phyloP scores from a whole-genome alignment of 306 rosid species.

The Quercus gilva region DNA sequence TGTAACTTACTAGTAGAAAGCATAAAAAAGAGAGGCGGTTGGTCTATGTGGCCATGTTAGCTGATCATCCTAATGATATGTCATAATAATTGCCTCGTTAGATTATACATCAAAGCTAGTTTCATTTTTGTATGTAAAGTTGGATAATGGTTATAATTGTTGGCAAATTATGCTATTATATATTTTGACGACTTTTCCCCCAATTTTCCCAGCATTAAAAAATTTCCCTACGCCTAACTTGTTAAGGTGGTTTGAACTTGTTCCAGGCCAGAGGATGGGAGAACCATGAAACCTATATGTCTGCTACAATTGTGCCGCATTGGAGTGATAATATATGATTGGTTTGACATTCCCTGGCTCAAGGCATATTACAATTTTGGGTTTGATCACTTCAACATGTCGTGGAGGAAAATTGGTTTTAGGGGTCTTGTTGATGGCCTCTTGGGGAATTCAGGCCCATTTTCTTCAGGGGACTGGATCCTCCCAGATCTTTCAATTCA shows the following conservation, averaged over 20 bases:
- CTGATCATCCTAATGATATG: not conserved
- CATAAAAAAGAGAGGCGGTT: not conserved
- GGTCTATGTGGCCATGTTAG: not conserved
- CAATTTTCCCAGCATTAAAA: constrained; percentile 4
- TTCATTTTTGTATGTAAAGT: not conserved
- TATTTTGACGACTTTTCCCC: not conserved
- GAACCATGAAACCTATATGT: constrained; percentile 64
- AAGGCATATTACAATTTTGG: constrained; percentile 91
- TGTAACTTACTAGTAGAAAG: too few species aligned
- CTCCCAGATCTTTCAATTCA: constrained; percentile 97
- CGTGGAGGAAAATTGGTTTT: constrained; percentile 78
- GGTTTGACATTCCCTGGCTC: constrained; percentile 85
- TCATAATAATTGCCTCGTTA: not conserved
- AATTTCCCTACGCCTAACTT: constrained; percentile 18
- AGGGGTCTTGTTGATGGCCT: constrained; percentile 80
- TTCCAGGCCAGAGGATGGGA: constrained; percentile 89
- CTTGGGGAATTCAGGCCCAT: constrained; percentile 81
- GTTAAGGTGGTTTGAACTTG: constrained; percentile 19
- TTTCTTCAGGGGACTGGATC: constrained; percentile 94
- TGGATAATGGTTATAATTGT: not conserved
- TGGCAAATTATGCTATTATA: not conserved
- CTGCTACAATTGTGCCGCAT: constrained; percentile 84
- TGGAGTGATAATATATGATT: constrained; percentile 85
- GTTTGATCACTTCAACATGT: constrained; percentile 83
- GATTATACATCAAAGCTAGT: not conserved